These are phyloP conservation scores for Diutina neorugosa DNA, from an alignment of 1,139 yeast genomes.

Conservation along the genomic window DNA sequence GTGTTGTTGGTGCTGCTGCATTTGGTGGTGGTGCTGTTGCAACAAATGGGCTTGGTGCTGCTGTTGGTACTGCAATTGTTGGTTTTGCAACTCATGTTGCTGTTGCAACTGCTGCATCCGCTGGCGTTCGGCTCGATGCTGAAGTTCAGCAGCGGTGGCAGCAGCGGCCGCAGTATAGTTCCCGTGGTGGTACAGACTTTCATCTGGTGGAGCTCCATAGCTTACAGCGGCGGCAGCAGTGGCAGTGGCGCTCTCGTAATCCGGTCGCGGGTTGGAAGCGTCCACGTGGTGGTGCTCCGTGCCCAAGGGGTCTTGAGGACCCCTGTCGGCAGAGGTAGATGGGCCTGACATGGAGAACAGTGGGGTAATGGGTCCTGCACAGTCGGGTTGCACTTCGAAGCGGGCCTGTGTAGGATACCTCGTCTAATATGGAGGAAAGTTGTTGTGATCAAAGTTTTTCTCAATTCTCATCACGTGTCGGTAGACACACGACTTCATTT, in stretches of 20 bases:
- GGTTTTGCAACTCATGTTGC: conserved; percentile 7
- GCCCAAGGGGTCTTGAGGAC: conserved; percentile 11
- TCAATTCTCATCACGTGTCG: neutral
- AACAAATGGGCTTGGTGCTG: conserved; percentile 8
- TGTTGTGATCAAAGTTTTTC: neutral
- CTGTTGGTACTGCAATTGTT: conserved; percentile 8
- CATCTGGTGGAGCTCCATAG: conserved; percentile 9
- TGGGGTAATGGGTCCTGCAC: conserved; percentile 3
- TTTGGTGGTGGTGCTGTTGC: conserved; percentile 8
- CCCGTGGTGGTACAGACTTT: conserved; percentile 9
- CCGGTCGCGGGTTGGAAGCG: conserved; percentile 9
- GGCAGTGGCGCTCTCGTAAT: conserved; percentile 9
- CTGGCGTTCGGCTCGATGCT: conserved; percentile 4
- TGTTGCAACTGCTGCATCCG: conserved; percentile 7
- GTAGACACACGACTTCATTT: neutral
- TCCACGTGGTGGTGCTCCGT: conserved; percentile 9
- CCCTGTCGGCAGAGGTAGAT: conserved; percentile 22
- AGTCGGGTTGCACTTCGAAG: neutral
- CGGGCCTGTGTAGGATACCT: neutral
- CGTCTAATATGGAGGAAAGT: neutral
- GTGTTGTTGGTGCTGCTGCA: conserved; percentile 8
- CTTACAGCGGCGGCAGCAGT: conserved; percentile 11
- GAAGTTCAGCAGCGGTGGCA: conserved; percentile 5
- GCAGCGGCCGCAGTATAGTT: conserved; percentile 9
- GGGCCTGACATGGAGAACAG: conserved; percentile 13